phyloP scores from a whole-genome alignment of 495 filamentous ascomycete genomes.

The Aspergillus indologenus region DNA sequence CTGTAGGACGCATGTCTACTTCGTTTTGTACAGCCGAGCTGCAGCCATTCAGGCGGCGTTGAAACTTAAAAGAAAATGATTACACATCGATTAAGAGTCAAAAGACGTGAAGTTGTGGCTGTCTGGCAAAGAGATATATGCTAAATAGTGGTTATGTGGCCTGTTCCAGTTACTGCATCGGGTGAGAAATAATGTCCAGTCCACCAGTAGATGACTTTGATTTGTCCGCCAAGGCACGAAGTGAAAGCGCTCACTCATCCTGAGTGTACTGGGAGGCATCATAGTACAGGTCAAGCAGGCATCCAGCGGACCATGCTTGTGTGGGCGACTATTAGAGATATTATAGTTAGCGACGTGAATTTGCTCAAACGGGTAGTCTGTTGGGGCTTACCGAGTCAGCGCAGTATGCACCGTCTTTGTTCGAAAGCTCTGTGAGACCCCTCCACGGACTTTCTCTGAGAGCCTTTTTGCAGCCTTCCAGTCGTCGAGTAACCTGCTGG shows the following conservation, averaged over 20 bases:
- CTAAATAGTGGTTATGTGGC: no score
- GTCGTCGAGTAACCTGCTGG: conserved; percentile 83
- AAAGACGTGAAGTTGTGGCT: no score
- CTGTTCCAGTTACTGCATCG: no score
- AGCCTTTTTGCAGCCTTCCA: conserved; percentile 77
- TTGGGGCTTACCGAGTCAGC: conserved; percentile 71
- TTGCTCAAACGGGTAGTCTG: conserved; percentile 1
- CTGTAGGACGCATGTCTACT: no score
- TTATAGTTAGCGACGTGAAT: conserved; percentile 13
- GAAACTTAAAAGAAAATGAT: no score
- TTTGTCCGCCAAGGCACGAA: no score
- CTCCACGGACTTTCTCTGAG: conserved; percentile 80
- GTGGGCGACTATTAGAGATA: conserved; percentile 65
- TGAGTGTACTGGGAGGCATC: conserved; percentile 59
- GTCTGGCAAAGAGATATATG: no score
- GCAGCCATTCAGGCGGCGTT: neutral
- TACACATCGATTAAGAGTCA: no score
- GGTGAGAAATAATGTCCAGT: neutral
- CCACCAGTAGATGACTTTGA: no score
- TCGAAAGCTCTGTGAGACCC: conserved; percentile 88
- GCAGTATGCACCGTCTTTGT: conserved; percentile 81
- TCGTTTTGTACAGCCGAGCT: no score
- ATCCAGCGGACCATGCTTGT: conserved; percentile 92
- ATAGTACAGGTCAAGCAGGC: conserved; percentile 90
- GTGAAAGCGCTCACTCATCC: neutral